Evolutionary conservation across 331 rosid species (phyloP).

Genomic region (Spiraea crenata): DNA sequence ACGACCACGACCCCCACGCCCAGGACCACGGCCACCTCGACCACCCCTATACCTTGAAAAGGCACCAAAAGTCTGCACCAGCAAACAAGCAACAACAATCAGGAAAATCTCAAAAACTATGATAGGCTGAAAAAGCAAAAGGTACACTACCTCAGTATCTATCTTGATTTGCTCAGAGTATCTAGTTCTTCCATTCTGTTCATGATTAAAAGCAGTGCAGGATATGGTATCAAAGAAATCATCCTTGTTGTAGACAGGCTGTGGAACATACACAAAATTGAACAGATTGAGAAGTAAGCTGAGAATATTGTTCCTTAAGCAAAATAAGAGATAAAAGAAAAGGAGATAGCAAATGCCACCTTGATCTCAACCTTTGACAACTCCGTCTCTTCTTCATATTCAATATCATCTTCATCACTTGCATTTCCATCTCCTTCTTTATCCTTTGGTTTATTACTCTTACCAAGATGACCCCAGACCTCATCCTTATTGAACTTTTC

Average conservation of each 20-base stretch:
- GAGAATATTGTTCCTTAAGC: not conserved
- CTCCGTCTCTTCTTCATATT: slow-evolving; percentile 42
- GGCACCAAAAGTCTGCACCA: slow-evolving; percentile 62
- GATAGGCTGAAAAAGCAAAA: not conserved
- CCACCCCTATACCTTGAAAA: slow-evolving; percentile 60
- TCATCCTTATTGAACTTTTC: slow-evolving; percentile 84
- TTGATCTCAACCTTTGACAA: slow-evolving; percentile 30
- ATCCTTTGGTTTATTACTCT: slow-evolving; percentile 44
- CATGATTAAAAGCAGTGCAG: slow-evolving; percentile 33
- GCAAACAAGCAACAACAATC: slow-evolving; percentile 10
- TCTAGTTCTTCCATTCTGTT: slow-evolving; percentile 60
- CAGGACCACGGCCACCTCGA: slow-evolving; percentile 56
- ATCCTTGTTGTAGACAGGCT: slow-evolving; percentile 65
- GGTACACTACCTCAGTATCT: slow-evolving; percentile 51
- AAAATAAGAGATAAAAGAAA: not conserved
- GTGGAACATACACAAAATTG: slow-evolving; percentile 26
- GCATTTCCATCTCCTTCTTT: slow-evolving; percentile 41
- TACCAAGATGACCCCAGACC: slow-evolving; percentile 84
- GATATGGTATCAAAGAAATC: slow-evolving; percentile 71
- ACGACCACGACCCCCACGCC: slow-evolving; percentile 55
- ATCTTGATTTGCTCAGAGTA: slow-evolving; percentile 65
- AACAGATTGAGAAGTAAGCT: slow-evolving; percentile 14
- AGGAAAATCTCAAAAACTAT: not conserved
- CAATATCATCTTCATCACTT: slow-evolving; percentile 46
- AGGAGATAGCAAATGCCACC: slow-evolving; percentile 28